A percentile compares a stretch with the other conserved stretches of the same genome.
These are phyloP conservation scores for Pilobolus umbonatus DNA, from an alignment of 192 early-diverging fungal species.

Conservation along the genomic window DNA sequence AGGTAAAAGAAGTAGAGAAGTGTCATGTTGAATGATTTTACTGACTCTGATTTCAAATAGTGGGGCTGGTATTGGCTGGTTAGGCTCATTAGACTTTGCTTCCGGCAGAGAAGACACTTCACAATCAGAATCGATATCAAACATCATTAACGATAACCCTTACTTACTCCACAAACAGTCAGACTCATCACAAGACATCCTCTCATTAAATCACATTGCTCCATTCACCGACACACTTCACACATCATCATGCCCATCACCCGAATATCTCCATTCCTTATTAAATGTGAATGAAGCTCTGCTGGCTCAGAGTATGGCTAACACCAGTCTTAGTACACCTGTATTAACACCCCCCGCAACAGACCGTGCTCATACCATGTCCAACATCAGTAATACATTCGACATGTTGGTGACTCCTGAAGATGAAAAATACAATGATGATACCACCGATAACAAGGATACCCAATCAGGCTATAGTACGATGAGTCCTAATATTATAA, in stretches of 20 bases:
- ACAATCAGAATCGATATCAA: no score
- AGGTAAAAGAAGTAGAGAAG: constrained; percentile 21
- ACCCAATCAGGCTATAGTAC: no score
- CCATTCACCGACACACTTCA: not conserved
- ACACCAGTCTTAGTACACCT: not conserved
- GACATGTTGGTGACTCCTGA: no score
- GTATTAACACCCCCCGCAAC: not conserved
- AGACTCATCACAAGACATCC: no score
- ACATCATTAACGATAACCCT: no score
- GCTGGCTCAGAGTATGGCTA: constrained; percentile 24
- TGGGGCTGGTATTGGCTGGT: constrained; percentile 36
- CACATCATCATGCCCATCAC: constrained; percentile 1
- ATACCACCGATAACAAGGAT: no score
- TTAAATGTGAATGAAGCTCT: constrained; percentile 22
- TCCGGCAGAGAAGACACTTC: not conserved
- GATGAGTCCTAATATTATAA: no score
- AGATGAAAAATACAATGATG: no score
- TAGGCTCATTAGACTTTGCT: constrained; percentile 12
- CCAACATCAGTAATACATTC: no score
- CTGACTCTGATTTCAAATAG: constrained; percentile 4
- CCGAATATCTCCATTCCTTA: constrained; percentile 24
- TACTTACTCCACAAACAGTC: no score
- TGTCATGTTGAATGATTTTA: not conserved
- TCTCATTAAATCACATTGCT: not conserved
- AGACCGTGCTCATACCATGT: no score